Base-by-base conservation (phyloP, 2,329 filamentous ascomycete genomes). In the Cordyceps cateniannulata region DNA sequence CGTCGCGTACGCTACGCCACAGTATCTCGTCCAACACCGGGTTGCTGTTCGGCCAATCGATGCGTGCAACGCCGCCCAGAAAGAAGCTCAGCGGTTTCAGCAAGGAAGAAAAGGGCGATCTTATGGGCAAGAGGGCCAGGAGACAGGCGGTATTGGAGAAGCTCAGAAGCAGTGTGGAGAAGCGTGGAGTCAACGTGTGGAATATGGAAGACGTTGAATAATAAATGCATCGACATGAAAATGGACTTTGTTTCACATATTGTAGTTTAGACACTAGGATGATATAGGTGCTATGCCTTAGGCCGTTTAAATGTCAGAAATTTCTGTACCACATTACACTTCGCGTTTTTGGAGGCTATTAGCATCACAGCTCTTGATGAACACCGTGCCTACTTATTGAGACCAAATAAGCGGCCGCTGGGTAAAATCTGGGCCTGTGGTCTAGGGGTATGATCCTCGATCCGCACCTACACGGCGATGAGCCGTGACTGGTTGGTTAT, bases 61-160 rank as follows among this genome's bases (percentile, higher is more conserved):
- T 62, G 20, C 69, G 69, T 63, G 68, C 69, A 12, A 81, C 80
- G 22, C 76, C 83, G 27, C 81, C 83, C 2, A 75, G 84, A 48
- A 86, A 83, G 75, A 87, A 86, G 76, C 66, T 87, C 61, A 85
- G 79, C 63, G 83, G 83, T 20, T 88, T 84, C 65, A 84, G 79
- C 62, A 74, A 76, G 35, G 77, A 81, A 57, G 86, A 88, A 69
- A 87, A 85, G 74, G 73, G 73, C 29, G 76, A 77, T 29, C 70
- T 87, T 60, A 84, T 79, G 71, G 76, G 78, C 62, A 83, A 81
- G 71, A 73, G 78, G 63, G 77, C 77, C n/a, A 79, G 76, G 63
- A 76, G 83, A 65, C 78, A 78, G 66, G 79, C 76, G 3, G 79
- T 85, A 9, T 72, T 85, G 29, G 73, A 73, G 35, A 82, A 81